Evolutionary conservation across 257 asterid genomes (phyloP), one percentile per base, ranked within the genome.

Genomic region (Thymus mandschuricus): DNA sequence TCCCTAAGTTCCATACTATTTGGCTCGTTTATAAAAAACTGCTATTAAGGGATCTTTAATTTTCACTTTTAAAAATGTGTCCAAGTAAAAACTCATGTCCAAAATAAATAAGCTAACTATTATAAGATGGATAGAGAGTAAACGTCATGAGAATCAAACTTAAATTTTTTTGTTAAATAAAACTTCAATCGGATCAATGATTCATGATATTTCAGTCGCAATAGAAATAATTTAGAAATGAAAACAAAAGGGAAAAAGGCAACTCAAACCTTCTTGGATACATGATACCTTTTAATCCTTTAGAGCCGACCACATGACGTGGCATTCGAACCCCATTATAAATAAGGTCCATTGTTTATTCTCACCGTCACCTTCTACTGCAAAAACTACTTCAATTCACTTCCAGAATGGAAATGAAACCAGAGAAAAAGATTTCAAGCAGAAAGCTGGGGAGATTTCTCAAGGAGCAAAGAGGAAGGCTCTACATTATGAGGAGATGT

Each of bases 401-500:
- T n/a, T 3, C 8, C 2, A 38, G 46, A 45, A 48, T 75, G 78
- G 71, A 75, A 10, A 6, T 30, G 54, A 59, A 52, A 58, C 75
- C 86, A 1, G 84, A 85, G 85, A 88, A 70, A 66, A 81, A 80
- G 60, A 3, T 83, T 6, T 76, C 91, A 28, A 88, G 87, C 78
- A 74, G 76, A 79, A 82, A 64, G 67, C 46, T 90, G 2, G 87
- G 97, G 60, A 81, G 79, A 60, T 84, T 85, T 69, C 82, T 90
- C 27, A 86, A 83, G 69, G 85, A 90, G 71, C 91, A 86, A n/a
- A 84, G 89, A 79, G 96, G 89, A 63, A 84, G 87, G 68, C 78
- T 88, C 59, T 88, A 90, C 70, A 90, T 90, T 8, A 31, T 85
- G 56, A 73, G 86, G 77, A 90, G 91, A 86, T 90, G 96, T 57